phyloP scores from a whole-genome alignment of 2,329 filamentous ascomycete species.

The Colletotrichum lentis region DNA sequence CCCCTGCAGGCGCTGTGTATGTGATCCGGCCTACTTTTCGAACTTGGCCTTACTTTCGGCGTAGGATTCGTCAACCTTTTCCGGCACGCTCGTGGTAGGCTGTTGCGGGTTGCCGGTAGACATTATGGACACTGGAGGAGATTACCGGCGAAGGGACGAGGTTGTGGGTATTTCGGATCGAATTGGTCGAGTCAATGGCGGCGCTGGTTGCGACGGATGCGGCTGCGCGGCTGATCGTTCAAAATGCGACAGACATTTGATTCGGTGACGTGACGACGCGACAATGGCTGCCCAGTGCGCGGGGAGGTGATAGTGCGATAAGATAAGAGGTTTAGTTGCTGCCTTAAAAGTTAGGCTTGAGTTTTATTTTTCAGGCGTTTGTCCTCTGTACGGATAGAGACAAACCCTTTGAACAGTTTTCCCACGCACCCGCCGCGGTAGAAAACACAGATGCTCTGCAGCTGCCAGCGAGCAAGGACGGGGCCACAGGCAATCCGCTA shows the following conservation, averaged over 20 bases:
- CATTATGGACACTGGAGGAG: not conserved
- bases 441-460: slow-evolving; percentile 3
- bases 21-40: slow-evolving; percentile 59
- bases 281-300: not conserved
- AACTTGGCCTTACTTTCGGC: slow-evolving; percentile 64
- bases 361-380: not conserved
- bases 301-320: not conserved
- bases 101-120: slow-evolving; percentile 3
- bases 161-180: not conserved
- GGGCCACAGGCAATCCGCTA: slow-evolving; percentile 1
- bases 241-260: slow-evolving; percentile 14
- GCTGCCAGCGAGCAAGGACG: not conserved
- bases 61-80: slow-evolving; percentile 27
- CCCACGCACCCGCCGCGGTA: slow-evolving; percentile 11
- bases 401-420: not conserved
- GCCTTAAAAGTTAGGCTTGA: not conserved
- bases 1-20: not conserved
- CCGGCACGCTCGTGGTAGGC: not conserved
- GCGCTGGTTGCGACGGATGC: not conserved
- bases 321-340: slow-evolving; percentile 23
- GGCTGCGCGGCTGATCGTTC: not conserved
- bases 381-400: no score
- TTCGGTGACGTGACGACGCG: slow-evolving; percentile 11
- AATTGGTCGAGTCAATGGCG: not conserved
- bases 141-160: rapidly evolving